Evolutionary conservation across 2,329 filamentous ascomycete genomes (phyloP), one percentile per base, ranked within the genome.

Genomic region (Colletotrichum zoysiae): DNA sequence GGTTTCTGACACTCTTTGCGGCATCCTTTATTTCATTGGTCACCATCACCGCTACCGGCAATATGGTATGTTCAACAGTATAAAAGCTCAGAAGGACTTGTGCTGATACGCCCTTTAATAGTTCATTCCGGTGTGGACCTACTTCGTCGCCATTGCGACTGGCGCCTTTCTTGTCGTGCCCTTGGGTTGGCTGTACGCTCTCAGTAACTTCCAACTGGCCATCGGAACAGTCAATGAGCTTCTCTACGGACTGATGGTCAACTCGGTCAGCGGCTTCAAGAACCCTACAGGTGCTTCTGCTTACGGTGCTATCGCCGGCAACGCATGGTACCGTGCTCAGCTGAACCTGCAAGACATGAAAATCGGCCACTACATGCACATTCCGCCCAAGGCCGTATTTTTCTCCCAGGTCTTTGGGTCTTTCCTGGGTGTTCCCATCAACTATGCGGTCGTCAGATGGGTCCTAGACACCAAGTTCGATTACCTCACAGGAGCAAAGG

Each of bases 401-500:
- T 88, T 90, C 77, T 87, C 87, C 1, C 89, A 91, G 75, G 82
- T 91, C 5, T 88, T 90, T 42, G 89, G 88, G 4, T 87, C 86
- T 20, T 79, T 88, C 9, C 81, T 91, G 53, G 89, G 88, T 6
- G 83, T 91, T 8, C 88, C 89, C 0, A 86, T 90, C 74, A 89
- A 91, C 76, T 91, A 90, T 65, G 88, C 83, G 6, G 87, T 90
- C 30, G 86, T 91, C 57, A 84, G 86, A 50, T 91, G 89, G 89
- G 85, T 90, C 0, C 78, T 91, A 6, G 82, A 86, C 71, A 85
- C 85, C 8, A 90, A 91, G 76, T 81, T 82, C 18, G 86, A 89
- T 46, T 90, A 87, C 74, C 77, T 90, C 3, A 84, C 84, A 0
- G 88, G 88, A 30, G 76, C 76, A 5, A 80, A 84, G 63, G 79